Evolutionary conservation across 306 rosid species (phyloP).

Genomic region (Dalbergia cultrata): DNA sequence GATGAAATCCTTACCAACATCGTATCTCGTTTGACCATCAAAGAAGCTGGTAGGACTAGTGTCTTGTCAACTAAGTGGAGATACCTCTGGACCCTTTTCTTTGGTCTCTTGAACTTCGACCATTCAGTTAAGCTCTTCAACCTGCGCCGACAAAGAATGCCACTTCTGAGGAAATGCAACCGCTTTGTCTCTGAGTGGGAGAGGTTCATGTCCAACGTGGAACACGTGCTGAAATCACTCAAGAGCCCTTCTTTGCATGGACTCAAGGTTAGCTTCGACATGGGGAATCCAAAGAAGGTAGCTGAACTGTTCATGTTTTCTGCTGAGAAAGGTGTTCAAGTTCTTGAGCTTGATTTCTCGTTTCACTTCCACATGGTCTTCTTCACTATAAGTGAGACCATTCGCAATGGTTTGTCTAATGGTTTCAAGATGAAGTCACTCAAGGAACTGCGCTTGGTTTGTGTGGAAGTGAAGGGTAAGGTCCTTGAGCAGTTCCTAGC

Average conservation of each 20-base stretch:
- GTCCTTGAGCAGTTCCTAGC: background rate
- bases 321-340: constrained; percentile 1
- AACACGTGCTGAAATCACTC: background rate
- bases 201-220: background rate
- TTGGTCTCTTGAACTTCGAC: constrained; percentile 21
- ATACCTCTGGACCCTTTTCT: constrained; percentile 20
- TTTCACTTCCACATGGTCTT: background rate
- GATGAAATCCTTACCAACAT: constrained; percentile 14
- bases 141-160: background rate
- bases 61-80: constrained; percentile 36
- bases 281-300: constrained; percentile 25
- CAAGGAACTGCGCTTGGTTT: background rate
- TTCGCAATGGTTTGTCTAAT: background rate
- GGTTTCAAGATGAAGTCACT: background rate
- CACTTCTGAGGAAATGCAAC: background rate
- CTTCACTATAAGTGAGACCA: background rate
- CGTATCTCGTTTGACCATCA: constrained; percentile 2
- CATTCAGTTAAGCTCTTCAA: background rate
- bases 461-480: constrained; percentile 28
- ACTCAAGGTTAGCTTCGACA: constrained; percentile 28
- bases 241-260: background rate
- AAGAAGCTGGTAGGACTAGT: constrained; percentile 38
- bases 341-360: constrained; percentile 2
- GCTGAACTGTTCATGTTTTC: constrained; percentile 12
- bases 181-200: background rate